Percentiles rank a stretch among this genome's conserved stretches.
These are phyloP conservation scores for Circinella umbellata DNA, from an alignment of 371 early-diverging fungal species.

Conservation along the genomic window DNA sequence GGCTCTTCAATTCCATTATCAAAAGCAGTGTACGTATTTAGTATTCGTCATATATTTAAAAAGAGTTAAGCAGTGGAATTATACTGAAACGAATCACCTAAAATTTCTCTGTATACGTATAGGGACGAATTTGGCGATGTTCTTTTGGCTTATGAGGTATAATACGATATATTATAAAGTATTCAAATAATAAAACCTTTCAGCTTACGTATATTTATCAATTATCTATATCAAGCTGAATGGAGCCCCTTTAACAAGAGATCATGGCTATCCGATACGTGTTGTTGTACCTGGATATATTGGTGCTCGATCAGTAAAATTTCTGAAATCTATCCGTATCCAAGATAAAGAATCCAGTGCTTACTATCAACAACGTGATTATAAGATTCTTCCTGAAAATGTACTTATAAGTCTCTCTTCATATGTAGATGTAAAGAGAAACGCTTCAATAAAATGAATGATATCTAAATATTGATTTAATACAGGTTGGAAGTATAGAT, in stretches of 20 bases:
- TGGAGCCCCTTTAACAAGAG: constrained; percentile 70
- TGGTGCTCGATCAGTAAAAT: constrained; percentile 89
- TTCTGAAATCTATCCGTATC: constrained; percentile 67
- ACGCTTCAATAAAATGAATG: background rate
- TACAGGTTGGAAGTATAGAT: constrained; percentile 36
- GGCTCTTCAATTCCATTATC: constrained; percentile 83
- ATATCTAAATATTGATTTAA: background rate
- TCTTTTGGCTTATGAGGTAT: constrained; percentile 74
- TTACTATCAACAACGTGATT: constrained; percentile 83
- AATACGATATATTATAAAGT: background rate
- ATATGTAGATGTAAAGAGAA: too few relatives aligned
- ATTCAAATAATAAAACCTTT: too few relatives aligned
- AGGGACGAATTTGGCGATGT: constrained; percentile 82
- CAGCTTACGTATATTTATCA: background rate
- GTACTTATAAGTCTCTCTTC: constrained; percentile 23
- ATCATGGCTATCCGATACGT: constrained; percentile 85
- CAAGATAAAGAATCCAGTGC: constrained; percentile 71
- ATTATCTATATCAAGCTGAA: constrained; percentile 68
- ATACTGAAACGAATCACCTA: too few relatives aligned
- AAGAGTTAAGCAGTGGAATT: too few relatives aligned
- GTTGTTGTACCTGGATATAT: constrained; percentile 87
- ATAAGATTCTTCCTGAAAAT: constrained; percentile 82
- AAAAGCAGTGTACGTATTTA: constrained; percentile 68
- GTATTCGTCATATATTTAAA: too few relatives aligned
- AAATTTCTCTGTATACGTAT: constrained; percentile 4